Percentiles rank a stretch among this genome's conserved stretches.
These are phyloP conservation scores for Poa annua DNA, from an alignment of 176 grass and related monocot species.

Conservation along the genomic window DNA sequence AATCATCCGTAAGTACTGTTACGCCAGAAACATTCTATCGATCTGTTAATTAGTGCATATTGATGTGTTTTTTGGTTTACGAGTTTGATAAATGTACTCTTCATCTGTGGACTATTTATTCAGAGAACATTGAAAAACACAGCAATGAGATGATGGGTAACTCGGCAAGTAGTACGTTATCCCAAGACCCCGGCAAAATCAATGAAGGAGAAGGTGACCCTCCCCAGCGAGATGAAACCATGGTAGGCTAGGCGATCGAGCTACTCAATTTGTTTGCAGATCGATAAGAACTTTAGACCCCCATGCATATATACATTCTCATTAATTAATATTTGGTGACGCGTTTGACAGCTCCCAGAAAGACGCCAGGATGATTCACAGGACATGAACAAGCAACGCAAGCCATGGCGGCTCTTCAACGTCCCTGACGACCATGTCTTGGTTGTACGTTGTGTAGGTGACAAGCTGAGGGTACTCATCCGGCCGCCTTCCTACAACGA, in stretches of 20 bases:
- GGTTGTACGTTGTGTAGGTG: neutral
- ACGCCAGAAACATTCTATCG: too few relatives aligned
- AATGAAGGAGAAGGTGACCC: neutral
- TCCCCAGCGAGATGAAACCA: neutral
- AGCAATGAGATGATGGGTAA: neutral
- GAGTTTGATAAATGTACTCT: neutral
- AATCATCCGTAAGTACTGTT: neutral
- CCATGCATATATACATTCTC: neutral
- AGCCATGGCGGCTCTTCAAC: neutral
- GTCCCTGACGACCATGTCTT: neutral
- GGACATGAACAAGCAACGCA: neutral
- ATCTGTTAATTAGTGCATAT: neutral
- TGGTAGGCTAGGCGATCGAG: neutral
- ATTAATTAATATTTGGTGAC: neutral
- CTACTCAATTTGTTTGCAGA: neutral
- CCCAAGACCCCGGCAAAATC: neutral
- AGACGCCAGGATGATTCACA: neutral
- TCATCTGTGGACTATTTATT: neutral
- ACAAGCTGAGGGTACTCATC: neutral
- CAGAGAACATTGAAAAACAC: neutral
- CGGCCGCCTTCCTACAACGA: neutral
- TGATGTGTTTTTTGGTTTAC: too few relatives aligned
- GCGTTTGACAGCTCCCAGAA: neutral
- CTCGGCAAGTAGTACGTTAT: neutral
- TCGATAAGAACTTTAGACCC: too few relatives aligned